A percentile compares a stretch with the other conserved stretches of the same genome.
These are phyloP conservation scores for Phoenix roebelenii DNA, from an alignment of 176 grass and related monocot species.

Conservation along the genomic window DNA sequence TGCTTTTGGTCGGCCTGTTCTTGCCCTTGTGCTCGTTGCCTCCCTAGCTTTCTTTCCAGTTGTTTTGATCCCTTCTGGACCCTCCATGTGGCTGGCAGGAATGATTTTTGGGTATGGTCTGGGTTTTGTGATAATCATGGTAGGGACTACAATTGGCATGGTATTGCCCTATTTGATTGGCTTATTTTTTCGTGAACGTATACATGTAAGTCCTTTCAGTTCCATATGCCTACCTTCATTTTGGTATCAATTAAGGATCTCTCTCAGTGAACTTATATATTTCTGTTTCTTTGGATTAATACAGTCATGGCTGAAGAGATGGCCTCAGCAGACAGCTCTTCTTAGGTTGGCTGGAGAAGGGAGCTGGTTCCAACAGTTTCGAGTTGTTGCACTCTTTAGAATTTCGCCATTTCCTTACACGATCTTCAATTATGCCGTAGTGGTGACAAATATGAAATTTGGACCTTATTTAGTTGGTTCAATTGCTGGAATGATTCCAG, in stretches of 20 bases:
- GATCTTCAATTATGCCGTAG: slow-evolving; percentile 71
- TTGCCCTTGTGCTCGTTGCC: slow-evolving; percentile 56
- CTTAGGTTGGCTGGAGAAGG: slow-evolving; percentile 61
- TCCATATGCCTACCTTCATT: not conserved
- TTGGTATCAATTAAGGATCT: too few species aligned
- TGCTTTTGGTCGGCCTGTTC: slow-evolving; percentile 52
- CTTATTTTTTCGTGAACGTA: slow-evolving; percentile 45
- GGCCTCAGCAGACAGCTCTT: slow-evolving; percentile 63
- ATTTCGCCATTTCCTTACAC: slow-evolving; percentile 85
- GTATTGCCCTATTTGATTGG: slow-evolving; percentile 72
- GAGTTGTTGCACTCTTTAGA: slow-evolving; percentile 45
- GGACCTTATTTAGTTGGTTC: slow-evolving; percentile 76
- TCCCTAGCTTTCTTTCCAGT: slow-evolving; percentile 73
- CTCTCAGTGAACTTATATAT: too few species aligned
- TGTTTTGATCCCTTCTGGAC: slow-evolving; percentile 72
- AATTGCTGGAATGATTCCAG: slow-evolving; percentile 80
- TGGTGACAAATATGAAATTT: slow-evolving; percentile 54
- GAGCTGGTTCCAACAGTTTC: slow-evolving; percentile 79
- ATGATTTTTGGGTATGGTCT: slow-evolving; percentile 93
- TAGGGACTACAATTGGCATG: slow-evolving; percentile 76
- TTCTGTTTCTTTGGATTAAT: slow-evolving; percentile 12
- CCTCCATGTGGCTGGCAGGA: slow-evolving; percentile 82
- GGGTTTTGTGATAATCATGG: slow-evolving; percentile 79
- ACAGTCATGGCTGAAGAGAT: slow-evolving; percentile 81
- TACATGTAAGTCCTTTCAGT: slow-evolving; percentile 42